These are phyloP conservation scores for Yarrowia divulgata DNA, from an alignment of 805 yeast genomes.

Conservation along the genomic window DNA sequence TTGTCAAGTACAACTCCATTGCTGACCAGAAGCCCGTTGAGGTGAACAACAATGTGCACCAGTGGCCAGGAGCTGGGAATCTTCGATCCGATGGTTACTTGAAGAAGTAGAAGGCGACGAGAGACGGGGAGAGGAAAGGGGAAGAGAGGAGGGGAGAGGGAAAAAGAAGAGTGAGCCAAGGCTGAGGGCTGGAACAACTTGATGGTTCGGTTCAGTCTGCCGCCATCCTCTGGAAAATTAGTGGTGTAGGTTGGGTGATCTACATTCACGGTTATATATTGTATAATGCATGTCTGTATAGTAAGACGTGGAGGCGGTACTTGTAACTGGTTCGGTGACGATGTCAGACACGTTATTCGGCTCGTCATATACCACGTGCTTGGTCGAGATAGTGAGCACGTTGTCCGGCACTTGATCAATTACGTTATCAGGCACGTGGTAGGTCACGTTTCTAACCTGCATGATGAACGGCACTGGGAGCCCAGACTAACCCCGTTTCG, in stretches of 20 bases:
- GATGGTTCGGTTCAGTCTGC: neutral
- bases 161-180: neutral
- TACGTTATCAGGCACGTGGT: too few species aligned
- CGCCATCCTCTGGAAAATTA: neutral
- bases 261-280: constrained; percentile 3
- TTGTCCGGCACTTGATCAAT: too few species aligned
- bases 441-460: too few species aligned
- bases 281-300: constrained; percentile 24
- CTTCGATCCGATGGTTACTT: constrained; percentile 7
- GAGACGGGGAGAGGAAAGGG: neutral
- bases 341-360: too few species aligned
- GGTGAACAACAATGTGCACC: constrained; percentile 6
- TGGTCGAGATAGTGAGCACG: too few species aligned
- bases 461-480: too few species aligned
- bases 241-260: neutral
- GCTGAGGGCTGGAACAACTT: neutral
- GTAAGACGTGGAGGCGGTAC: neutral
- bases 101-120: neutral
- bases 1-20: constrained; percentile 45
- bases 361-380: too few species aligned
- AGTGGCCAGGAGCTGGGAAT: constrained; percentile 18
- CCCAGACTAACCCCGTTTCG: too few species aligned
- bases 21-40: constrained; percentile 13
- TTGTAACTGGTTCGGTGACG: too few species aligned
- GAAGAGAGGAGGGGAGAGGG: neutral